Base-by-base conservation (phyloP, 2,329 filamentous ascomycete genomes). In the Neospermospora avenae region DNA sequence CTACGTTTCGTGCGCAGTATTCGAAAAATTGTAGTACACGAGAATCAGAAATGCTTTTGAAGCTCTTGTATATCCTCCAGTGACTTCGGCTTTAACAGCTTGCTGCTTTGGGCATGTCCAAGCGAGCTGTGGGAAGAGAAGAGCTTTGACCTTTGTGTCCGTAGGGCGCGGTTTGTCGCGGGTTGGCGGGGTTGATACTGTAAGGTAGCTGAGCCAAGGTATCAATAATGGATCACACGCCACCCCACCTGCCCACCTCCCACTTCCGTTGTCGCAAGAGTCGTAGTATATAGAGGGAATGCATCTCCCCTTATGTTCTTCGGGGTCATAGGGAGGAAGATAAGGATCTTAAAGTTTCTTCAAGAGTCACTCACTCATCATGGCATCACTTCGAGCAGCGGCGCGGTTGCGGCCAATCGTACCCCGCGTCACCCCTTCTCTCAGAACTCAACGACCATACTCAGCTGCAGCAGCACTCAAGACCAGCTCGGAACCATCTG, bases 321-420 rank as follows among this genome's bases (percentile, higher is more conserved):
- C n/a, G 11, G n/a, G 14, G 28, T 51, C 28, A 34, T n/a, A 37
- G 28, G 16, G 31, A 37, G 48, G 22, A 31, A 31, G 28, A 10
- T 5, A 31, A 31, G 22, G 5, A 3, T 3, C 34, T 22, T n/a
- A 3, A 22, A 51, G 7, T 35, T 51, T 6, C 6, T 20, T 37
- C 10, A 7, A 2, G 5, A 16, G 55, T 49, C n/a, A 13, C 16
- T 46, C 42, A 34, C 14, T 41, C 60, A 52, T 11, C 44, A 72
- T 72, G 70, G 68, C 70, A 55, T 72, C 70, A 18, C 60, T 71
- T 57, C 67, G 71, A 69, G 67, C 67, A 59, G 69, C 69, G 28
- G 67, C 67, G 42, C 66, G 64, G 16, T 64, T 73, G 63, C 69
- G 65, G 55, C 65, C 70, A 46, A 34, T 67, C 55, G 63, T 65